Percentiles rank a stretch among this genome's conserved stretches.
phyloP scores from a whole-genome alignment of 306 rosid species.

The Oemleria cerasiformis region DNA sequence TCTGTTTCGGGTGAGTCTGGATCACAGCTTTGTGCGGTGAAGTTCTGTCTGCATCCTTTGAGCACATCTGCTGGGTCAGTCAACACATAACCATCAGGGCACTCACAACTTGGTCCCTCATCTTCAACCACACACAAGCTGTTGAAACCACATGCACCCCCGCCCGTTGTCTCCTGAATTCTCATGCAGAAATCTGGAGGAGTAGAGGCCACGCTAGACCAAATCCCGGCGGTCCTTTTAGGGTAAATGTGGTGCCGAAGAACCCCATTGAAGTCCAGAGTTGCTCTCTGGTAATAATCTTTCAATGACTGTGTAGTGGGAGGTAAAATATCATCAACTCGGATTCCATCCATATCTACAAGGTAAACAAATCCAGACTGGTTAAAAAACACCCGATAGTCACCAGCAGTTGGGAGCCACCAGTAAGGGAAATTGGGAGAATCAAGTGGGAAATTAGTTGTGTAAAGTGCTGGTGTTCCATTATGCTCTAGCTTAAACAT shows the following conservation, averaged over 20 bases:
- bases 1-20: slow-evolving; percentile 11
- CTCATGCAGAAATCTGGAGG: slow-evolving; percentile 31
- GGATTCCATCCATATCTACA: background rate
- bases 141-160: slow-evolving; percentile 46
- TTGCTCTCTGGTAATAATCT: slow-evolving; percentile 45
- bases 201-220: slow-evolving; percentile 7
- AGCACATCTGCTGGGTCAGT: slow-evolving; percentile 10
- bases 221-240: slow-evolving; percentile 22
- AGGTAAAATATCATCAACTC: background rate
- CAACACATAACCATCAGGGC: background rate
- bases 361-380: slow-evolving; percentile 35
- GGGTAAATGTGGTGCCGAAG: slow-evolving; percentile 45
- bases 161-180: background rate
- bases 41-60: slow-evolving; percentile 37
- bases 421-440: slow-evolving; percentile 3
- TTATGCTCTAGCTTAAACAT: slow-evolving; percentile 20
- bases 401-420: background rate
- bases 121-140: slow-evolving; percentile 7
- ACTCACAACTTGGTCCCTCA: slow-evolving; percentile 18
- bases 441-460: slow-evolving; percentile 35
- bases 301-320: background rate
- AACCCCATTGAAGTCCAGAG: slow-evolving; percentile 55
- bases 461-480: slow-evolving; percentile 29
- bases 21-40: slow-evolving; percentile 36
- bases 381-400: slow-evolving; percentile 32